phyloP scores from a whole-genome alignment of 345 rosid species.

The Eucalyptus rudis region DNA sequence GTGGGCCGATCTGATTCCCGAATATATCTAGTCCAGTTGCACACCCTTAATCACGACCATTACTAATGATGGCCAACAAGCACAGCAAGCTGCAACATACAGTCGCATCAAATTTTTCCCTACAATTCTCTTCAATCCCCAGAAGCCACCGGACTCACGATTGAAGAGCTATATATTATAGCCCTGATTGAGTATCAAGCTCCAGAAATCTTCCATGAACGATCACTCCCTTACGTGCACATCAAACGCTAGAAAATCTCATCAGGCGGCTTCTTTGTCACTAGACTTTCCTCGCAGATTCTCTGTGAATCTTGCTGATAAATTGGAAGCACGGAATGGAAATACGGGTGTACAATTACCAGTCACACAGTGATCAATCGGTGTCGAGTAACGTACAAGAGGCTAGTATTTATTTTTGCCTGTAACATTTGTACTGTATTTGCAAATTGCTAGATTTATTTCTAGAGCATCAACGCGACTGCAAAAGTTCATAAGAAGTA shows the following conservation, averaged over 20 bases:
- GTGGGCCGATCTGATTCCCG: too few species aligned
- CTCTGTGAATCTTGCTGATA: too few species aligned
- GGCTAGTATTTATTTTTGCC: too few species aligned
- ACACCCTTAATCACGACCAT: not conserved
- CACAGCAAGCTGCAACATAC: not conserved
- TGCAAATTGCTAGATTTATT: too few species aligned
- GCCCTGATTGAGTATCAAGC: not conserved
- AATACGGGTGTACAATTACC: too few species aligned
- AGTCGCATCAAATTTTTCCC: accelerated
- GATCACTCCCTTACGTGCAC: accelerated
- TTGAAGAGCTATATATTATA: accelerated
- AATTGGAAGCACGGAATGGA: too few species aligned
- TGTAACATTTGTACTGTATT: too few species aligned
- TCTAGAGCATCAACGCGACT: not conserved
- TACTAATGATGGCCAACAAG: not conserved
- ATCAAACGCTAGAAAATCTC: not conserved
- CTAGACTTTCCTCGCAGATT: too few species aligned
- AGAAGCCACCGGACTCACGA: accelerated
- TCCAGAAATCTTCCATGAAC: not conserved
- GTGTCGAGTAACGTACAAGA: too few species aligned
- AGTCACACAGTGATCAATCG: too few species aligned
- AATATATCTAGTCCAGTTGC: too few species aligned
- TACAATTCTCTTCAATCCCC: not conserved
- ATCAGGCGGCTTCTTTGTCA: too few species aligned
- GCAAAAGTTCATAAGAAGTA: not conserved